Base-by-base conservation (phyloP, 192 early-diverging fungal genomes). In the Linnemannia elongata region DNA sequence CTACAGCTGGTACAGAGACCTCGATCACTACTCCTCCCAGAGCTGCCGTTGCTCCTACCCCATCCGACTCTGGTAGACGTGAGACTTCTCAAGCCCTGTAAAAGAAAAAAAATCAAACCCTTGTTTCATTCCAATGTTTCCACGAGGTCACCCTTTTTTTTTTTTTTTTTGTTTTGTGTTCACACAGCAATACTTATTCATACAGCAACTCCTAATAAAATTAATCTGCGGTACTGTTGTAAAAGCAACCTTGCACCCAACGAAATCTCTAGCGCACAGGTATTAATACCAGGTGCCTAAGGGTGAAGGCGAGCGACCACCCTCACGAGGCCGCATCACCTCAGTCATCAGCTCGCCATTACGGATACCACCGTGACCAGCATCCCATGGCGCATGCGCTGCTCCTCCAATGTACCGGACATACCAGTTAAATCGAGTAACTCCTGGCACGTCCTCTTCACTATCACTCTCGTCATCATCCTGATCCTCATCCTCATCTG, bases 321-420 rank as follows among this genome's bases (percentile, higher is more conserved):
- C 81, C 36, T 60, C 68, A 8, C 81, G 81, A 20, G 81, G 81
- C 35, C 81, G 74, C 81, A 82, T 82, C n/a, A 77, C 74, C 57
- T 82, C 68, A 36, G 75, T 27, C 81, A 82, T 82, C 38, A 77
- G 49, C 44, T 82, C 81, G 8, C 36, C 30, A 24, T 77, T 82
- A 17, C 18, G 22, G 12, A 72, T 57, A 35, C 73, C 79, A 6
- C 73, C 79, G 22, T 45, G 60, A 0, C 38, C 52, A 49, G 76
- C 66, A 20, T 54, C 74, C 30, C 45, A 57, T 17, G 30, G 30
- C 9, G 74, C 24, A 22, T 75, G 52, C 30, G 9, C 60, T 15
- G 27, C n/a, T 33, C 60, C 60, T 10, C 60, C 60, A 33, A 66
- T 66, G 30, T 66, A 66, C 30, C 60, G 60, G 60, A 66, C 60